A percentile compares a stretch with the other conserved stretches of the same genome.
Conservation (phyloP, 306 rosid species). For the Boehmeria nivea region DNA sequence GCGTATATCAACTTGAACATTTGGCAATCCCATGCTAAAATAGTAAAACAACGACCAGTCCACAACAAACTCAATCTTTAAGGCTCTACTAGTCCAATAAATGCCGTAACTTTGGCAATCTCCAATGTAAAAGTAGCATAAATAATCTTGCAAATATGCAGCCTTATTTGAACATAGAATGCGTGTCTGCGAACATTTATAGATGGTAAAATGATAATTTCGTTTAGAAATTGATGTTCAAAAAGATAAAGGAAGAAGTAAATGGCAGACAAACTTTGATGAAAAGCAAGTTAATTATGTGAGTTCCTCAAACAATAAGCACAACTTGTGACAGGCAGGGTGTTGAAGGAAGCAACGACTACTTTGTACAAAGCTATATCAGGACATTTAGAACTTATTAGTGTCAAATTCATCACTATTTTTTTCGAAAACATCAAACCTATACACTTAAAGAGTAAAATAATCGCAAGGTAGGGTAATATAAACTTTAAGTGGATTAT, state of each 20-base stretch:
- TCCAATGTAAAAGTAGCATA: constrained; percentile 1
- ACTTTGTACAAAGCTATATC: too few species aligned
- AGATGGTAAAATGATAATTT: not conserved
- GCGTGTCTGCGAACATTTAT: not conserved
- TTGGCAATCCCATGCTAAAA: not conserved
- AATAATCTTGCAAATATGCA: constrained; percentile 1
- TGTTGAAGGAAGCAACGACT: too few species aligned
- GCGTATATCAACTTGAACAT: not conserved
- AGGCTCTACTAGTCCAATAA: constrained; percentile 8
- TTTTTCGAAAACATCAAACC: too few species aligned
- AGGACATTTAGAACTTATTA: too few species aligned
- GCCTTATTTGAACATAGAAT: constrained; percentile 4
- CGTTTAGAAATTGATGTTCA: not conserved
- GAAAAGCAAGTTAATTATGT: not conserved
- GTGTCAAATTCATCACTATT: too few species aligned
- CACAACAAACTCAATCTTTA: constrained; percentile 26
- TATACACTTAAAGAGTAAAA: too few species aligned
- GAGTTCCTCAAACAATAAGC: not conserved
- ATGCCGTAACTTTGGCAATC: constrained; percentile 6
- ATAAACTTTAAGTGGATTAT: too few species aligned
- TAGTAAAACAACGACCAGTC: constrained; percentile 29
- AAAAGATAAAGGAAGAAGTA: not conserved
- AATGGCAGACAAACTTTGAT: constrained; percentile 3
- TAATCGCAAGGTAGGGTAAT: too few species aligned
- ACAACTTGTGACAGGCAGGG: not conserved